phyloP scores from a whole-genome alignment of 768 basidiomycete species.

The Phylloporus sp. region DNA sequence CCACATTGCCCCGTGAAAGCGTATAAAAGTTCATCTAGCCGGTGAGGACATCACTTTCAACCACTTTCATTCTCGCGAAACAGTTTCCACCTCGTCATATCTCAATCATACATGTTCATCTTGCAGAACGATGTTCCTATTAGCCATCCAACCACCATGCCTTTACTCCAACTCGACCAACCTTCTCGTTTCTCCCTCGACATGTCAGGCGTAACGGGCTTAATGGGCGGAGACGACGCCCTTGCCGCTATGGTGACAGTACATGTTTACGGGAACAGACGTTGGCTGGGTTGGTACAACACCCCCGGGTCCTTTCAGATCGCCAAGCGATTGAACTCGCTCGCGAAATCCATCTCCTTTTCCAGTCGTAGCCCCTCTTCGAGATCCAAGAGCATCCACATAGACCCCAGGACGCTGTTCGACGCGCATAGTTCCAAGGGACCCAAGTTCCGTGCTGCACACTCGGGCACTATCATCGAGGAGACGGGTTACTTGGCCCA shows the following conservation, averaged over 20 bases:
- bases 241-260: conserved; percentile 29
- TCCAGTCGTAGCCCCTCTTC: no score
- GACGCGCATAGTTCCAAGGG: no score
- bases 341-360: conserved; percentile 19
- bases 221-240: conserved; percentile 32
- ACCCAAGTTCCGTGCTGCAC: background rate
- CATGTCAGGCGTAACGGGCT: conserved; percentile 24
- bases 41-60: no score
- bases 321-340: conserved; percentile 21
- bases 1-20: no score
- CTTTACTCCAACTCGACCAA: background rate
- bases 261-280: conserved; percentile 21
- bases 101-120: no score
- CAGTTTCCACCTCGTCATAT: no score
- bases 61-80: no score
- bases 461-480: background rate
- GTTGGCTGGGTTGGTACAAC: conserved; percentile 33
- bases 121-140: background rate
- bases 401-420: conserved; percentile 8
- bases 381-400: conserved; percentile 10
- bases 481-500: background rate
- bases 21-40: no score
- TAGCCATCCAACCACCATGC: background rate
- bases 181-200: conserved; percentile 16
- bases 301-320: conserved; percentile 29